Conservation (phyloP, 148 eudicot genomes). For the Simmondsia chinensis region DNA sequence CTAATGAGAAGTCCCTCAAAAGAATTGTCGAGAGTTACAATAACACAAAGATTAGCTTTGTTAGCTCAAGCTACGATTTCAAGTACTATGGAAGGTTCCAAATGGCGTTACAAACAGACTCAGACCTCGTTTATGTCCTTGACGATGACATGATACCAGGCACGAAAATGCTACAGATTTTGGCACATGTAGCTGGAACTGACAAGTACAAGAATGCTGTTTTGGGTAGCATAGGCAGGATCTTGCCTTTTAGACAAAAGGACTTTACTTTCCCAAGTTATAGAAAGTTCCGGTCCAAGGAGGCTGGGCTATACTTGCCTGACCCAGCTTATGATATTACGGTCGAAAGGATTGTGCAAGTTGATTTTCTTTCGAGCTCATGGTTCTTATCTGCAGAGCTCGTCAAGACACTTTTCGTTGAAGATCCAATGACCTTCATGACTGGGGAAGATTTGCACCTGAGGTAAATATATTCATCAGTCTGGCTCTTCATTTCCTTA, state of each 20-base stretch:
- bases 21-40: slow-evolving; percentile 78
- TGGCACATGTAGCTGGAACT: slow-evolving; percentile 89
- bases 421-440: slow-evolving; percentile 73
- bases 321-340: slow-evolving; percentile 92
- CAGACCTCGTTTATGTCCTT: slow-evolving; percentile 73
- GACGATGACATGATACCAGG: slow-evolving; percentile 99
- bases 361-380: slow-evolving; percentile 92
- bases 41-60: slow-evolving; percentile 67
- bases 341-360: slow-evolving; percentile 73
- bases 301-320: slow-evolving; percentile 94
- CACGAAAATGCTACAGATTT: slow-evolving; percentile 68
- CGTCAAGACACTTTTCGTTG: slow-evolving; percentile 77
- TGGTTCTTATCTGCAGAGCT: slow-evolving; percentile 91
- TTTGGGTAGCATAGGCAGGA: slow-evolving; percentile 89
- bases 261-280: slow-evolving; percentile 92
- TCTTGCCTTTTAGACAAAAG: slow-evolving; percentile 82
- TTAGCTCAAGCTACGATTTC: slow-evolving; percentile 78
- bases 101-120: slow-evolving; percentile 84
- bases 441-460: slow-evolving; percentile 96
- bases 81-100: slow-evolving; percentile 98
- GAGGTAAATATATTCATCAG: slow-evolving; percentile 34
- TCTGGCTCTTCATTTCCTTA: not conserved
- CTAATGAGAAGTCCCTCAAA: slow-evolving; percentile 53
- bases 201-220: slow-evolving; percentile 83
- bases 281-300: slow-evolving; percentile 77